Evolutionary conservation across 345 rosid genomes (phyloP), one percentile per base, ranked within the genome.

Genomic region (Gossypium bickii): DNA sequence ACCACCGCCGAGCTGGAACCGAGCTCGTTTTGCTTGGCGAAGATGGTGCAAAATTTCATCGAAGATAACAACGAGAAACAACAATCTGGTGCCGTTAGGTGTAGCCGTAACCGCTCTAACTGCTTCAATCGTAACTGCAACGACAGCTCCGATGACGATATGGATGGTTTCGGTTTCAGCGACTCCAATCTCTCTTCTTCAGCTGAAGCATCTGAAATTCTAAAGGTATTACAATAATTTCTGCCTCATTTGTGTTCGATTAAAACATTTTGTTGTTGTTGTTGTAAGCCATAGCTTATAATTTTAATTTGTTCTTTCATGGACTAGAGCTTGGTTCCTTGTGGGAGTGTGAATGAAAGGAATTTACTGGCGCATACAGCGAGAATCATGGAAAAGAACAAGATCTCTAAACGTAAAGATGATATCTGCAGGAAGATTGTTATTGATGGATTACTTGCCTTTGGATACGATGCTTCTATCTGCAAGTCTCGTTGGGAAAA

Each of bases 401-500:
- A 87, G 83, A 83, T 63, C 75, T 78, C 78, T 45, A 95, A 85
- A 81, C 80, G 78, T 1, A 89, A 89, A 74, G 94, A 91, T 62
- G 89, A 83, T 34, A 8, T 75, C 60, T 82, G 80, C 87, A 79
- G 86, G 86, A 87, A 81, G 77, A 78, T 49, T 49, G 90, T 90
- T 34, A 71, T 77, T 7, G 92, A 87, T 70, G 93, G 82, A 15
- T 77, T 95, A 67, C 49, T 78, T 72, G 81, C 81, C 56, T 81
- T 90, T 29, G 97, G 97, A 74, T 90, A 93, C 69, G 92, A 93
- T 67, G 87, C 97, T 24, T 85, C 93, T 15, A 75, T 87, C 59
- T 93, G 98, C 89, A 95, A 82, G 78, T 90, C 97, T 77, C 90
- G 86, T 58, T 95, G 98, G 98, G 98, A 88, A 71, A 91, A 88